phyloP scores from a whole-genome alignment of 2,329 filamentous ascomycete genomes.

The Neofusicoccum cordaticola region DNA sequence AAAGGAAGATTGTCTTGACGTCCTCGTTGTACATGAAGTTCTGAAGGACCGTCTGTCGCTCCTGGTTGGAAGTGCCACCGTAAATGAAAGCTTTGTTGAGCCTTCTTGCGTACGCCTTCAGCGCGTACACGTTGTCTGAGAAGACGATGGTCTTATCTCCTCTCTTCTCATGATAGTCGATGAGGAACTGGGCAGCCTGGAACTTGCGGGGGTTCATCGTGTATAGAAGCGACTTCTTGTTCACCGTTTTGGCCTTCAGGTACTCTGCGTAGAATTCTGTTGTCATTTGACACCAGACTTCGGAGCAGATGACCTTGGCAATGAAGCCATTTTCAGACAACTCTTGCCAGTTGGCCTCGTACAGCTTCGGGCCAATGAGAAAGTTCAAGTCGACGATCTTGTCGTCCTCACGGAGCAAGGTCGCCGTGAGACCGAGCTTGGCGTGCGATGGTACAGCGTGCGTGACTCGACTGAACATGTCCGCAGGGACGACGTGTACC shows the following conservation, averaged over 20 bases:
- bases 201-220: conserved; percentile 99
- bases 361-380: conserved; percentile 92
- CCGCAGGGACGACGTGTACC: conserved; percentile 94
- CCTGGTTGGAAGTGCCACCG: conserved; percentile 79
- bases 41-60: conserved; percentile 82
- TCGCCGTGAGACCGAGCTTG: conserved; percentile 92
- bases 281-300: conserved; percentile 99
- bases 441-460: conserved; percentile 91
- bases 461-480: conserved; percentile 93
- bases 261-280: conserved; percentile 98
- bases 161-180: conserved; percentile 91
- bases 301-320: conserved; percentile 93
- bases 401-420: conserved; percentile 91
- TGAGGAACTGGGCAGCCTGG: conserved; percentile 95
- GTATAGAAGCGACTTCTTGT: conserved; percentile 70
- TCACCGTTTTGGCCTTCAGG: conserved; percentile 61
- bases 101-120: conserved; percentile 80
- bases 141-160: conserved; percentile 99
- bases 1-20: conserved; percentile 91
- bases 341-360: conserved; percentile 99
- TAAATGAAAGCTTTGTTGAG: conserved; percentile 88
- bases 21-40: conserved; percentile 92
- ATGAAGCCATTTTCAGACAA: conserved; percentile 95
- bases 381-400: conserved; percentile 98
- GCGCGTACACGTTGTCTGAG: conserved; percentile 92